Percentiles rank a stretch among this genome's conserved stretches.
These are phyloP conservation scores for Waltiozyma sp. DNA, from an alignment of 1,139 yeast species.

Conservation along the genomic window DNA sequence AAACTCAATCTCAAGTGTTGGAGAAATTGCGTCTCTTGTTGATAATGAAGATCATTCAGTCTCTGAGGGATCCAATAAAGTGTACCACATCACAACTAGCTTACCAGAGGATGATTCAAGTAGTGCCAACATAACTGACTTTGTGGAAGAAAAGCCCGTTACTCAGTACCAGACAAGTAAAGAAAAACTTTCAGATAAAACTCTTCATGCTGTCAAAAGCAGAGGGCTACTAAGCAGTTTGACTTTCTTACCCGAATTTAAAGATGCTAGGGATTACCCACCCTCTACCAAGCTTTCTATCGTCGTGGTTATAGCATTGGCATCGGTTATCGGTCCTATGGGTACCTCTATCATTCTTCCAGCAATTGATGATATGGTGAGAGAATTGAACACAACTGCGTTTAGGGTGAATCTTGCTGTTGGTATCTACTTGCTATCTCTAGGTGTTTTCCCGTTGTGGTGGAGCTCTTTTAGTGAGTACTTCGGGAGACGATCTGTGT, in stretches of 20 bases:
- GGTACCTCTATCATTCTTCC: constrained; percentile 84
- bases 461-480: constrained; percentile 76
- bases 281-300: constrained; percentile 35
- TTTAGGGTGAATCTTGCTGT: constrained; percentile 65
- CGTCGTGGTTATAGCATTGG: constrained; percentile 56
- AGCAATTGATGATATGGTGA: constrained; percentile 52
- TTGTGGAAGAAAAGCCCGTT: neutral
- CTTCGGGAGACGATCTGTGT: constrained; percentile 66
- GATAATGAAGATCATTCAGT: neutral
- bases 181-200: constrained; percentile 1
- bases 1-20: neutral
- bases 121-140: neutral
- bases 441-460: constrained; percentile 82
- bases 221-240: constrained; percentile 47
- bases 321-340: constrained; percentile 81
- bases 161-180: constrained; percentile 17
- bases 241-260: constrained; percentile 57
- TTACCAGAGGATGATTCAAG: neutral
- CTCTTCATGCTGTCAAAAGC: constrained; percentile 9
- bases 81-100: neutral
- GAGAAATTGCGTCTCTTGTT: neutral
- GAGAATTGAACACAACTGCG: constrained; percentile 43
- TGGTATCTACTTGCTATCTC: constrained; percentile 61
- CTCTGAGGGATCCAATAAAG: neutral
- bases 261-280: constrained; percentile 62